phyloP scores from a whole-genome alignment of 2,329 filamentous ascomycete species.

The Colletotrichum destructivum region DNA sequence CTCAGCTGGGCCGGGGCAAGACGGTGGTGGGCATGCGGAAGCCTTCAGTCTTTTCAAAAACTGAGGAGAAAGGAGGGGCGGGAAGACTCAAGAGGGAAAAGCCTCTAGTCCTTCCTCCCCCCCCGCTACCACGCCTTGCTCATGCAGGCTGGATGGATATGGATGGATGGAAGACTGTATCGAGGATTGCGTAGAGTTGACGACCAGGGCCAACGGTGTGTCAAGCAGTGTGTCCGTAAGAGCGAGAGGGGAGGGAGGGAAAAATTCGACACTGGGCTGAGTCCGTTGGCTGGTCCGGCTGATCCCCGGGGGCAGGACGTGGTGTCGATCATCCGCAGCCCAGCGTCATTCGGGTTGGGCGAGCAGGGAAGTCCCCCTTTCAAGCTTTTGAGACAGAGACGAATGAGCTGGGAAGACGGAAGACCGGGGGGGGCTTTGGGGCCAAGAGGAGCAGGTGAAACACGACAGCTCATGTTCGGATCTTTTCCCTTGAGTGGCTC shows the following conservation, averaged over 20 bases:
- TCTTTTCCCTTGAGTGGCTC: not conserved
- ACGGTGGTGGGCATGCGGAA: not conserved
- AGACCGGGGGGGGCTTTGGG: not conserved
- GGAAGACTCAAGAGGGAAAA: not conserved
- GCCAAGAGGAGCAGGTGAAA: constrained; percentile 31
- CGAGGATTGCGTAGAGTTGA: constrained; percentile 12
- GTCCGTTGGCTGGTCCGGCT: not conserved
- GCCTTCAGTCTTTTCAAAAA: not conserved
- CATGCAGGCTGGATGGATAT: not conserved
- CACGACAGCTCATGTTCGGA: constrained; percentile 28
- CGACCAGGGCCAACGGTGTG: not conserved
- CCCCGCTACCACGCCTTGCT: not conserved
- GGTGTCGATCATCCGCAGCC: constrained; percentile 36
- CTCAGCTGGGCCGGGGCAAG: constrained; percentile 5
- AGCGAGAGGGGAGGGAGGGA: no score
- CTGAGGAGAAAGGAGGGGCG: not conserved
- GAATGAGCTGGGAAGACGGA: not conserved
- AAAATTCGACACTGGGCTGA: not conserved
- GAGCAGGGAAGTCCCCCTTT: constrained; percentile 6
- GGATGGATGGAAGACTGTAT: not conserved
- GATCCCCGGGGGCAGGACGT: constrained; percentile 9
- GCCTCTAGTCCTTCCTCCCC: no score
- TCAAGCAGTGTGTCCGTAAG: not conserved
- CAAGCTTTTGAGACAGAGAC: not conserved
- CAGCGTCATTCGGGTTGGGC: constrained; percentile 26